Conservation (phyloP, 495 filamentous ascomycete genomes). For the Aspergillus nanangensis region DNA sequence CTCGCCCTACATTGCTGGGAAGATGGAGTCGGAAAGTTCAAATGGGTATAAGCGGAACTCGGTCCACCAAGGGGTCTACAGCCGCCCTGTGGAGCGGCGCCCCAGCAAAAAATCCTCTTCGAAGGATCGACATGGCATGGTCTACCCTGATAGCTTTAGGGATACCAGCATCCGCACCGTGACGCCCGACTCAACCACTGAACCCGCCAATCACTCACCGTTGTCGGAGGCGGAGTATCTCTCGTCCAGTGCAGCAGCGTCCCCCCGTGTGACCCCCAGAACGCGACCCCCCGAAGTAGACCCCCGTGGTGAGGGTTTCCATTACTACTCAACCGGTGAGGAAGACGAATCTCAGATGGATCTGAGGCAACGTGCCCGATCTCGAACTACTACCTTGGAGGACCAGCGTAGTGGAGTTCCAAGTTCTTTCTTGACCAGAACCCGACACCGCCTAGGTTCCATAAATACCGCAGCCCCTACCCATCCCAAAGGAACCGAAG, state of each 20-base stretch:
- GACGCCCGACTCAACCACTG: slow-evolving; percentile 40
- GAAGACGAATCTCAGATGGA: slow-evolving; percentile 30
- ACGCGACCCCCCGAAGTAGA: slow-evolving; percentile 29
- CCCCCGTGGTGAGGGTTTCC: slow-evolving; percentile 23
- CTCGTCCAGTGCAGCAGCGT: slow-evolving; percentile 32
- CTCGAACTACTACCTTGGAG: slow-evolving; percentile 46
- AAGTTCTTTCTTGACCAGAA: slow-evolving; percentile 26
- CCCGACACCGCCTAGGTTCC: slow-evolving; percentile 41
- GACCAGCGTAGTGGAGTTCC: slow-evolving; percentile 42
- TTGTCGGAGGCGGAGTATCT: slow-evolving; percentile 36
- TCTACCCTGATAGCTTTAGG: slow-evolving; percentile 49
- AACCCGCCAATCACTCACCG: slow-evolving; percentile 32
- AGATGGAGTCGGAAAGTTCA: slow-evolving; percentile 43
- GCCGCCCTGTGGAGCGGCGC: slow-evolving; percentile 44
- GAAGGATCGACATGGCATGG: slow-evolving; percentile 48
- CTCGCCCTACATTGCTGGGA: slow-evolving; percentile 14
- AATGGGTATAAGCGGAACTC: slow-evolving; percentile 42
- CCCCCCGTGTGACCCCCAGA: slow-evolving; percentile 37
- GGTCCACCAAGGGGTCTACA: slow-evolving; percentile 37
- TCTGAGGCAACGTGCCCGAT: slow-evolving; percentile 39
- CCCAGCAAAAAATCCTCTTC: slow-evolving; percentile 52
- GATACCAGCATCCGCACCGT: slow-evolving; percentile 45
- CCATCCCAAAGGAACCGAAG: slow-evolving; percentile 25
- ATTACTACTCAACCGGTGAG: slow-evolving; percentile 27
- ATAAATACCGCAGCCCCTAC: slow-evolving; percentile 34